A percentile compares a stretch with the other conserved stretches of the same genome.
phyloP scores from a whole-genome alignment of 2,329 filamentous ascomycete species.

The Cryphonectria nitschkei region DNA sequence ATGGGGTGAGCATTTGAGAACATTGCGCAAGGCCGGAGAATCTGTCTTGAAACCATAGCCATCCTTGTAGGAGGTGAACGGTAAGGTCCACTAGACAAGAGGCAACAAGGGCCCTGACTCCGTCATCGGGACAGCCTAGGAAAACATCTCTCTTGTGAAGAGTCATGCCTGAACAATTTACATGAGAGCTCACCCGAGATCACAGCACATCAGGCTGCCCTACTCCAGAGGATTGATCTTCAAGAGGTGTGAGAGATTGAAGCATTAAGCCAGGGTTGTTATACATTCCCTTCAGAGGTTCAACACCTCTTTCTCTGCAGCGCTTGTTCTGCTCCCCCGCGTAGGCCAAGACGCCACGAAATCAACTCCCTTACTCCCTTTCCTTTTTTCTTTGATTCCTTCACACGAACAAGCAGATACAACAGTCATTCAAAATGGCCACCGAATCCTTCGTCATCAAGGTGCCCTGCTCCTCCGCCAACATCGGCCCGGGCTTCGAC shows the following conservation, averaged over 20 bases:
- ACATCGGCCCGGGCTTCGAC: constrained; percentile 97
- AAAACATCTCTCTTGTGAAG: constrained; percentile 18
- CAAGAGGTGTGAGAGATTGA: background rate
- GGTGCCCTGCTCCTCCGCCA: constrained; percentile 93
- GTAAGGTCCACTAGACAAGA: constrained; percentile 13
- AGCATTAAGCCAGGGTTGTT: background rate
- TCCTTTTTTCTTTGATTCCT: background rate
- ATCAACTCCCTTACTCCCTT: background rate
- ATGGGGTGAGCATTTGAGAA: background rate
- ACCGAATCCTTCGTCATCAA: constrained; percentile 69
- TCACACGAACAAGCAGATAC: background rate
- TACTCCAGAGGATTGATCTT: too few relatives aligned
- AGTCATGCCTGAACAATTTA: constrained; percentile 16
- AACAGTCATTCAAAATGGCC: constrained; percentile 20
- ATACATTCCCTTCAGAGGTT: constrained; percentile 13
- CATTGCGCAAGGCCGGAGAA: background rate
- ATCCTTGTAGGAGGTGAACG: background rate
- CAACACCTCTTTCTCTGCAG: constrained; percentile 17
- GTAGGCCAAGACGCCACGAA: constrained; percentile 1
- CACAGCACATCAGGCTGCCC: constrained; percentile 1
- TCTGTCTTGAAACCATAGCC: background rate
- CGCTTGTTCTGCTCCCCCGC: background rate
- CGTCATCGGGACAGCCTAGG: constrained; percentile 28
- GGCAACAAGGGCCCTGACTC: constrained; percentile 18
- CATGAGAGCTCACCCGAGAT: constrained; percentile 7